Base-by-base conservation (phyloP, 2,329 filamentous ascomycete genomes). In the Pseudogymnoascus sp. region DNA sequence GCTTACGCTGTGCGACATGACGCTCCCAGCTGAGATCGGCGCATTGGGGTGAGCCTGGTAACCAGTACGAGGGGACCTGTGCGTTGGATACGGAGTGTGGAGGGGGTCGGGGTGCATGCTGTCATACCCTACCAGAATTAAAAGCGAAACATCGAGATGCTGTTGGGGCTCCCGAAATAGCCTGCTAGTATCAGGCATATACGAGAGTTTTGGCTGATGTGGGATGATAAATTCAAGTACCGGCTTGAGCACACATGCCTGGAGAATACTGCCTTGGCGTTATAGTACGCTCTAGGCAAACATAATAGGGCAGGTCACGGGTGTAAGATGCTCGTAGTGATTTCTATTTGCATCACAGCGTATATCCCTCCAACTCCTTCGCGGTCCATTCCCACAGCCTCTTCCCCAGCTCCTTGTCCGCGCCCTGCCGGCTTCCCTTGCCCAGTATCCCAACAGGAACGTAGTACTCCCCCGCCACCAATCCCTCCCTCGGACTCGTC, bases 301-400 rank as follows among this genome's bases (percentile, higher is more conserved):
- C n/a, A 55, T 19, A 55, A 33, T 55, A 6, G 16, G 31, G 49
- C 2, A n/a, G 10, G 26, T 55, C 49, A 55, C 26, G 26, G 12
- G 49, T 33, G 49, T 55, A 21, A 55, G 29, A 33, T 39, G 11
- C 33, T 39, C 14, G 8, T 41, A 33, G 58, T n/a, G 21, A 26
- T 60, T 60, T 60, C 33, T 31, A 60, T 60, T 55, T 55, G 29
- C 58, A 60, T 41, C 23, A 39, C 58, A 60, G 23, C 2, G 33
- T 60, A 38, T 63, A 66, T 2, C 39, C 43, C 16, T 66, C 52
- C 41, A 70, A 61, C 52, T 67, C 68, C 26, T 66, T 65, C 37
- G 73, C 67, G 7, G 76, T 77, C 74, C 76, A 78, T 21, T 72
- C 67, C 76, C 75, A 78, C 63, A 78, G 59, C 68, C 70, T 66